phyloP scores from a whole-genome alignment of 2,329 filamentous ascomycete genomes.

The Colletotrichum gloeosporioides region DNA sequence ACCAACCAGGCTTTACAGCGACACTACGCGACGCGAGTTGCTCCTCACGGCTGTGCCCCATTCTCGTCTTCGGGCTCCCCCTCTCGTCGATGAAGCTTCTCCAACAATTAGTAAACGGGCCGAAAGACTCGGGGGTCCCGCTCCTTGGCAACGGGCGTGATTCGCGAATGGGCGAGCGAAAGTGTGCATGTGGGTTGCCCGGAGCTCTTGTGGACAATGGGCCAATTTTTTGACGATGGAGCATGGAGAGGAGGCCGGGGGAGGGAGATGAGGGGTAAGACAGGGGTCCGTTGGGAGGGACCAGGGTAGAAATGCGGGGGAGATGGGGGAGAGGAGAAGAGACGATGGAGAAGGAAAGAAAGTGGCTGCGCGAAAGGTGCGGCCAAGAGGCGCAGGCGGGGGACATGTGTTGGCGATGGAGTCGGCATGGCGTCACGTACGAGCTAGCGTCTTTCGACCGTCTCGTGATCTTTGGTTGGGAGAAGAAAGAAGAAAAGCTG shows the following conservation, averaged over 20 bases:
- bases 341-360: not conserved
- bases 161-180: not conserved
- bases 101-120: slow-evolving; percentile 3
- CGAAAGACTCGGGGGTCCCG: slow-evolving; percentile 4
- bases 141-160: slow-evolving; percentile 5
- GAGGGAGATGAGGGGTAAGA: not conserved
- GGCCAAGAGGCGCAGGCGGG: not conserved
- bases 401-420: not conserved
- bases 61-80: not conserved
- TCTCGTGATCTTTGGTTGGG: not conserved
- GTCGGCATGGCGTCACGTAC: not conserved
- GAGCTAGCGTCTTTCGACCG: not conserved
- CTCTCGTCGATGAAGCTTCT: not conserved
- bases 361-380: not conserved
- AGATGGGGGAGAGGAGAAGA: not conserved
- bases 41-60: not conserved
- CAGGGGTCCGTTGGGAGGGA: not conserved
- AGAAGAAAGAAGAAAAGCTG: not conserved
- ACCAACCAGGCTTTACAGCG: not conserved
- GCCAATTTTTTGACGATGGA: not conserved
- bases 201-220: not conserved
- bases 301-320: slow-evolving; percentile 4
- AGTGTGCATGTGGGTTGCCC: not conserved
- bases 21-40: not conserved
- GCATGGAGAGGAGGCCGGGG: not conserved